These are phyloP conservation scores for Coemansia sp. DNA, from an alignment of 192 early-diverging fungal genomes.

Conservation along the genomic window DNA sequence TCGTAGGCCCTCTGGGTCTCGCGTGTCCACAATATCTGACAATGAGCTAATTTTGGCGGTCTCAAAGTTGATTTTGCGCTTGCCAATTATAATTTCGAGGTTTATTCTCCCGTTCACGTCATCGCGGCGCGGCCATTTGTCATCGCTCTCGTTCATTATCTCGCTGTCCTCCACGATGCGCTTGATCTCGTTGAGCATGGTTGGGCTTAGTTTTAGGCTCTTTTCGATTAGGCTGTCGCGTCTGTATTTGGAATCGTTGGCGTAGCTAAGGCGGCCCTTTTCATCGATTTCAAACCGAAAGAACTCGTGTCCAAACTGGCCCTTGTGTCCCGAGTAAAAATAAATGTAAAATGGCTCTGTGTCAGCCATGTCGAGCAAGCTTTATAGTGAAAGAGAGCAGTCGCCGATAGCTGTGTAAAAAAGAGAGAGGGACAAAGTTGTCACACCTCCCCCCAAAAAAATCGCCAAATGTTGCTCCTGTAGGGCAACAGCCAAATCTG, in stretches of 20 bases:
- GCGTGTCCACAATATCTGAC: constrained; percentile 81
- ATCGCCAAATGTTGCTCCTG: background rate
- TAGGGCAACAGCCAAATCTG: background rate
- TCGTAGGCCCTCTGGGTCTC: constrained; percentile 92
- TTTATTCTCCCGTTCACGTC: constrained; percentile 84
- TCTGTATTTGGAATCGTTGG: constrained; percentile 98
- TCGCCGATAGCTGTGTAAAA: background rate
- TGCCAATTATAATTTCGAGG: constrained; percentile 88
- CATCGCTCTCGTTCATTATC: constrained; percentile 92
- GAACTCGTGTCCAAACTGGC: constrained; percentile 98
- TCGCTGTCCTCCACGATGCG: constrained; percentile 86
- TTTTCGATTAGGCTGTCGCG: constrained; percentile 96
- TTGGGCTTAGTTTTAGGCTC: constrained; percentile 75
- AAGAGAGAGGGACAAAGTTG: background rate
- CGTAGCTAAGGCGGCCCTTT: constrained; percentile 87
- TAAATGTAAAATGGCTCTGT: constrained; percentile 39
- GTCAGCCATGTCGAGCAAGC: constrained; percentile 2
- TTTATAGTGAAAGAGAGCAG: background rate
- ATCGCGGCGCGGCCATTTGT: constrained; percentile 87
- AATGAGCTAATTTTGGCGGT: constrained; percentile 91
- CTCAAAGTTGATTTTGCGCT: constrained; percentile 76
- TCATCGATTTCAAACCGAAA: constrained; percentile 93
- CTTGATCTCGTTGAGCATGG: constrained; percentile 84
- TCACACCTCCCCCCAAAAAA: background rate
- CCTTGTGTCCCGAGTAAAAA: constrained; percentile 78